phyloP scores from a whole-genome alignment of 805 yeast species.

The Yamadazyma sp. region DNA sequence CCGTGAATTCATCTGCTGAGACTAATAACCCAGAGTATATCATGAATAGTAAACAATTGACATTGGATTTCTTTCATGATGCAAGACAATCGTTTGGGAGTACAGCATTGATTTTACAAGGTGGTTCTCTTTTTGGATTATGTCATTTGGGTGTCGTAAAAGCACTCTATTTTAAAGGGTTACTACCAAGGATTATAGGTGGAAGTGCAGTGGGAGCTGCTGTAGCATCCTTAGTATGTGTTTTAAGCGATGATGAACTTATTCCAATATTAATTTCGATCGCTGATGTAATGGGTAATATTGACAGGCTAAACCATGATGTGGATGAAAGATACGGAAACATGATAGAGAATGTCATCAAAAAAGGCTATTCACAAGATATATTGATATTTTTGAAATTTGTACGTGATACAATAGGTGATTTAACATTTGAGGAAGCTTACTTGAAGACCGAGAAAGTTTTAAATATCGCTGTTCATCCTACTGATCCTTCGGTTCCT shows the following conservation, averaged over 20 bases:
- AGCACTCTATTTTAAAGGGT: slow-evolving; percentile 68
- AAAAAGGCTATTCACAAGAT: slow-evolving; percentile 84
- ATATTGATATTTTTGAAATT: slow-evolving; percentile 74
- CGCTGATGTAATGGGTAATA: slow-evolving; percentile 39
- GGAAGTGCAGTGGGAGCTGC: slow-evolving; percentile 96
- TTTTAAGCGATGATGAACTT: slow-evolving; percentile 65
- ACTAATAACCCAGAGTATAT: slow-evolving; percentile 29
- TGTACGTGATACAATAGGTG: slow-evolving; percentile 72
- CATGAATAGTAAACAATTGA: slow-evolving; percentile 53
- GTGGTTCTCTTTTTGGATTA: slow-evolving; percentile 91
- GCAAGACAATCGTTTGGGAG: slow-evolving; percentile 85
- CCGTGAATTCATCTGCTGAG: slow-evolving; percentile 23
- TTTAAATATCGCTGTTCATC: slow-evolving; percentile 81
- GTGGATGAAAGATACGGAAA: slow-evolving; percentile 62
- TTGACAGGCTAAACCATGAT: slow-evolving; percentile 48
- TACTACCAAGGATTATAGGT: slow-evolving; percentile 80
- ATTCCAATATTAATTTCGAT: slow-evolving; percentile 40
- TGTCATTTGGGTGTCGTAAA: slow-evolving; percentile 92
- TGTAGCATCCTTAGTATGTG: slow-evolving; percentile 82
- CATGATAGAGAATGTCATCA: slow-evolving; percentile 69
- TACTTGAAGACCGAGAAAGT: slow-evolving; percentile 74
- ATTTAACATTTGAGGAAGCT: slow-evolving; percentile 91
- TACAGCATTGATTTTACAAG: slow-evolving; percentile 88
- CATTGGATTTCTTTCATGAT: slow-evolving; percentile 77
- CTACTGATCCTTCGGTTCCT: slow-evolving; percentile 68